Evolutionary conservation across 148 eudicot genomes (phyloP).

Genomic region (Euryodendron excelsum): DNA sequence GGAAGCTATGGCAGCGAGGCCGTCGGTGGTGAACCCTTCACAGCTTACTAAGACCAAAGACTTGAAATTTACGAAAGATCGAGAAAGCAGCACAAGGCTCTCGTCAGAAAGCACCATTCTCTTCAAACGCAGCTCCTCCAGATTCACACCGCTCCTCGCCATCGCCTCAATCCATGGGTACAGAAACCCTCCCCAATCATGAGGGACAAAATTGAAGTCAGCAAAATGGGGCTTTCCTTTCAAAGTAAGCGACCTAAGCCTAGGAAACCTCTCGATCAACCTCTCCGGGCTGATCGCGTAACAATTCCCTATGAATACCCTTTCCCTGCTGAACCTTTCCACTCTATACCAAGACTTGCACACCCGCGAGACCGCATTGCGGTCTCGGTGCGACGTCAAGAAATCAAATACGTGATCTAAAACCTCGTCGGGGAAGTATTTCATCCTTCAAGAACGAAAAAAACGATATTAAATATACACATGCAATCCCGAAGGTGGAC

Average conservation of each 20-base stretch:
- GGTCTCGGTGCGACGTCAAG: constrained; percentile 54
- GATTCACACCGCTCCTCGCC: constrained; percentile 38
- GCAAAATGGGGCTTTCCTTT: constrained; percentile 89
- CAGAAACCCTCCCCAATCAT: constrained; percentile 73
- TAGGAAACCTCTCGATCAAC: constrained; percentile 63
- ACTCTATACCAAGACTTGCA: constrained; percentile 76
- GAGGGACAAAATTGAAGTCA: constrained; percentile 76
- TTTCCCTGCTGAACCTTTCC: constrained; percentile 59
- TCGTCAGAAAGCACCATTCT: constrained; percentile 82
- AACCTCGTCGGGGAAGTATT: constrained; percentile 90
- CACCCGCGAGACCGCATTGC: constrained; percentile 72
- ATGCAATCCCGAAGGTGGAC: background rate
- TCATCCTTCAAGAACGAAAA: constrained; percentile 16
- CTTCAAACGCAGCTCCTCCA: constrained; percentile 74
- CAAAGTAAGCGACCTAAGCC: constrained; percentile 56
- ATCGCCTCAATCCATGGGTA: constrained; percentile 76
- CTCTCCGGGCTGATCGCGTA: constrained; percentile 71
- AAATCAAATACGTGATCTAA: constrained; percentile 71
- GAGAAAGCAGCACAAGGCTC: constrained; percentile 58
- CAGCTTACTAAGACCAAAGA: constrained; percentile 70
- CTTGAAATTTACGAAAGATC: constrained; percentile 54
- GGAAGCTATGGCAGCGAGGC: constrained; percentile 82
- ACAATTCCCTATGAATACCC: constrained; percentile 78
- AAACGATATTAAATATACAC: background rate
- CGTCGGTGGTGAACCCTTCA: constrained; percentile 74